Evolutionary conservation across 164 flowering plant species (phyloP).

Genomic region (Hamamelis virginiana): DNA sequence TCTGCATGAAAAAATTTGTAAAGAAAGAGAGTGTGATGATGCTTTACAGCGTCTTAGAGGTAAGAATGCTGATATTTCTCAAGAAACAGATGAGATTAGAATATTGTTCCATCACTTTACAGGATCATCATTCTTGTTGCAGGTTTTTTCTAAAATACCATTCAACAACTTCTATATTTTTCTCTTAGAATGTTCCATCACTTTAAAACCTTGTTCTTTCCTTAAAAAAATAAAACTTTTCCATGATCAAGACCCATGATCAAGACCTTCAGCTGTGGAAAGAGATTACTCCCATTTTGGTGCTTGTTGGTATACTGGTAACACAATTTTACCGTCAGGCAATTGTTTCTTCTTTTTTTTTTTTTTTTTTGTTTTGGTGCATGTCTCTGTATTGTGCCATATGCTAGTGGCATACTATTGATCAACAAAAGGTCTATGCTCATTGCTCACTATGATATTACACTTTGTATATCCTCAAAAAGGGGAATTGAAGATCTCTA

Average conservation of each 20-base stretch:
- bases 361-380: too few species aligned
- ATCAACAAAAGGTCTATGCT: too few species aligned
- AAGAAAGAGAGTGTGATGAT: conserved; percentile 19
- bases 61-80: conserved; percentile 23
- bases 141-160: conserved; percentile 38
- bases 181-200: too few species aligned
- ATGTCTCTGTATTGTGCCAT: neutral
- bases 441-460: too few species aligned
- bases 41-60: conserved; percentile 35
- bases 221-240: neutral
- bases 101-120: conserved; percentile 53
- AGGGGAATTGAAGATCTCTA: neutral
- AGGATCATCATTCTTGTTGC: conserved; percentile 59
- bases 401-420: too few species aligned
- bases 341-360: too few species aligned
- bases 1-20: conserved; percentile 30
- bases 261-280: too few species aligned
- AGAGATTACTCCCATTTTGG: conserved; percentile 41
- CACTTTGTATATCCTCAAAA: too few species aligned
- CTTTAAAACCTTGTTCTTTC: neutral
- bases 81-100: conserved; percentile 31
- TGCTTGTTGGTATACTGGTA: conserved; percentile 72
- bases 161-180: neutral
- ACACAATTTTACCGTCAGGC: conserved; percentile 1
- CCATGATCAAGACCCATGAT: conserved; percentile 37